Evolutionary conservation across 78 protist species (phyloP), one percentile per base, ranked within the genome.

Genomic region (Dictyostelium capitatum): DNA sequence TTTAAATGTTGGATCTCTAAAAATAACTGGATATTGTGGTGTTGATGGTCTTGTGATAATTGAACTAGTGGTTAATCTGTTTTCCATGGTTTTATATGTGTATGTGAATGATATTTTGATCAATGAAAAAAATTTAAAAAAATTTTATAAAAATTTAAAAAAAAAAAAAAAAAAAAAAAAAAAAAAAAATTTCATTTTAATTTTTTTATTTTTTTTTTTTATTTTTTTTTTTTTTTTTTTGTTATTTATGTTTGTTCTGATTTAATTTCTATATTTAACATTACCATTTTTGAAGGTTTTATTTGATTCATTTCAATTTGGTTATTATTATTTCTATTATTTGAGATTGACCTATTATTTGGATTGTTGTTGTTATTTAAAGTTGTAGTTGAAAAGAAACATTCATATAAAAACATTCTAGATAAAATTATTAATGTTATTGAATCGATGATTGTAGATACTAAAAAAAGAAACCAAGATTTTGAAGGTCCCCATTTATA

Each of bases 21-120:
- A n/a, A 48, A 85, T 75, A 57, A 85, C 83, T 47, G 92, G 91
- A 73, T 77, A 85, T 54, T 23, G 43, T 75, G 92, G 92, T 3
- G 53, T 3, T 30, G 17, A 17, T n/a, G 79, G 82, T 48, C 32
- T 23, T 1, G 65, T 70, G 37, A 85, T n/a, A 7, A 79, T 14
- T 75, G 92, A 70, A 10, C 72, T 8, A 8, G 50, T 19, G 17
- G 80, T 62, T 37, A 82, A 37, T 70, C 72, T 43, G 48, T n/a
- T 80, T 47, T 57, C 72, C 72, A 62, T 62, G 14, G 0, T 11
- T 25, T 9, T 62, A 25, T 62, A 25, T 8, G 10, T 62, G 6
- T 62, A 7, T 62, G 41, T 62, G 72, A 56, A 10, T 62, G 72
- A n/a, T 23, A 25, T 62, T 23, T 62, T 62, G 72, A 25, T 10